phyloP scores from a whole-genome alignment of 208 protist genomes.

The Borovskyia barvae region DNA sequence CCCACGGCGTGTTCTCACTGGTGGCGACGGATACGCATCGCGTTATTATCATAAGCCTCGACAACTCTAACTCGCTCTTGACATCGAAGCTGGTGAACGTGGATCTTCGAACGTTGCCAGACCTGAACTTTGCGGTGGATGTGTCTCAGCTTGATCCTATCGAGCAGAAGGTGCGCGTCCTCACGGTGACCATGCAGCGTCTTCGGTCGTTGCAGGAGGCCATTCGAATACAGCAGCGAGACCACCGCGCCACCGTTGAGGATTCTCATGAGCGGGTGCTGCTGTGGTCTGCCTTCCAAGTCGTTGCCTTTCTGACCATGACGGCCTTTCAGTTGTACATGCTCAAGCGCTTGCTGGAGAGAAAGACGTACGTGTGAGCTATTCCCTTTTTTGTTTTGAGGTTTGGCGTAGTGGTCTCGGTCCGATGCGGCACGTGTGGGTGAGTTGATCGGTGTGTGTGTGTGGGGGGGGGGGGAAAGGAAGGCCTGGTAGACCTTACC shows the following conservation, averaged over 20 bases:
- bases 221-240: conserved; percentile 50
- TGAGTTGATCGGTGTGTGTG: no score
- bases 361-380: conserved; percentile 63
- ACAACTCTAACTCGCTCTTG: conserved; percentile 49
- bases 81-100: conserved; percentile 43
- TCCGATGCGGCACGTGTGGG: no score
- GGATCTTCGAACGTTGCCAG: conserved; percentile 35
- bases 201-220: conserved; percentile 54
- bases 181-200: conserved; percentile 27
- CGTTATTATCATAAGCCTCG: conserved; percentile 37
- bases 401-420: no score
- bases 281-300: conserved; percentile 73
- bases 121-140: conserved; percentile 25
- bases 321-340: conserved; percentile 71
- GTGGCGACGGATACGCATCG: conserved; percentile 7
- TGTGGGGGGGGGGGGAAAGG: no score
- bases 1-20: conserved; percentile 35
- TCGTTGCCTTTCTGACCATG: conserved; percentile 55
- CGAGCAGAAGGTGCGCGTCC: conserved; percentile 43
- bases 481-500: no score
- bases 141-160: conserved; percentile 59
- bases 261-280: conserved; percentile 55
- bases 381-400: no score
- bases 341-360: conserved; percentile 79
- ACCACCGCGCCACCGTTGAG: conserved; percentile 72